phyloP scores from a whole-genome alignment of 2,329 filamentous ascomycete species.

The Tolypocladium inflatum region DNA sequence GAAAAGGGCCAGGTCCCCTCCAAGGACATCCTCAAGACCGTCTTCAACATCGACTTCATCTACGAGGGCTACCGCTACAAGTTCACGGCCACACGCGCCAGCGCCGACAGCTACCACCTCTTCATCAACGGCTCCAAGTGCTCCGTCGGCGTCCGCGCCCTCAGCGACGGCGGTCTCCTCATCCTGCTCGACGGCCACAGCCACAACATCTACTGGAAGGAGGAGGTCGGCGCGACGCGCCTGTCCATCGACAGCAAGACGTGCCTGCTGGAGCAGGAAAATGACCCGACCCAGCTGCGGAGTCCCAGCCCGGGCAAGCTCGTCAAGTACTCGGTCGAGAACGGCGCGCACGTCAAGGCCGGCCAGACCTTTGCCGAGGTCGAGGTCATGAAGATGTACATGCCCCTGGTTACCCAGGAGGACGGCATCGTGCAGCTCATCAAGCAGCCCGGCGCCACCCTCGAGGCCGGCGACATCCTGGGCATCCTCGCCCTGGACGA shows the following conservation, averaged over 20 bases:
- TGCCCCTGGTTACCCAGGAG: conserved; percentile 91
- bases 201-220: conserved; percentile 99
- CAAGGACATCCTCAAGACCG: conserved; percentile 94
- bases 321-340: conserved; percentile 95
- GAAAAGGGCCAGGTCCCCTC: conserved; percentile 97
- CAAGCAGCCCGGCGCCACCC: conserved; percentile 96
- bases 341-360: conserved; percentile 84
- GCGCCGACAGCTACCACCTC: conserved; percentile 86
- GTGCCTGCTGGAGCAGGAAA: conserved; percentile 94
- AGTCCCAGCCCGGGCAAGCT: conserved; percentile 95
- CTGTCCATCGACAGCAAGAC: conserved; percentile 97
- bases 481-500: conserved; percentile 94
- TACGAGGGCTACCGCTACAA: conserved; percentile 96
- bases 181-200: conserved; percentile 85
- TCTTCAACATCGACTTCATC: conserved; percentile 97
- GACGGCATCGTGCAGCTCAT: conserved; percentile 96
- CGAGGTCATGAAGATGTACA: conserved; percentile 99
- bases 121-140: conserved; percentile 99
- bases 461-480: conserved; percentile 97
- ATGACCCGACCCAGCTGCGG: conserved; percentile 93
- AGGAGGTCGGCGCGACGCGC: conserved; percentile 91
- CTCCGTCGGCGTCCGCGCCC: conserved; percentile 80
- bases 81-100: conserved; percentile 92
- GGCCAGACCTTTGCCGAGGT: conserved; percentile 94
- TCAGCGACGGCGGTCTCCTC: conserved; percentile 88